A percentile compares a stretch with the other conserved stretches of the same genome.
phyloP scores from a whole-genome alignment of 169 alveolate species.

The Plasmodium gonderi region DNA sequence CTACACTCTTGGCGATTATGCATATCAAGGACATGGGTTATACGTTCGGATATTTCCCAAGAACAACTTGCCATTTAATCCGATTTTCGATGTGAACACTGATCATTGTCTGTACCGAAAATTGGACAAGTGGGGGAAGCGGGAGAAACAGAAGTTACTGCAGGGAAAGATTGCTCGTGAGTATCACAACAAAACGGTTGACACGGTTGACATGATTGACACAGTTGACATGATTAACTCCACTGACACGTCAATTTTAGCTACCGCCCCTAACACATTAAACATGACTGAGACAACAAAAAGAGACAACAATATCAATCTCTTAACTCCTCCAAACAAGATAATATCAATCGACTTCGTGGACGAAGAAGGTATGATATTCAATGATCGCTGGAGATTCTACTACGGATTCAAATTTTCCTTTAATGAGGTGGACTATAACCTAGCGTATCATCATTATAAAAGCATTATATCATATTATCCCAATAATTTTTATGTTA shows the following conservation, averaged over 20 bases:
- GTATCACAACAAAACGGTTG: not conserved
- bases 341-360: conserved; percentile 36
- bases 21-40: conserved; percentile 48
- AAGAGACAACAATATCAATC: too few species aligned
- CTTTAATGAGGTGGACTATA: conserved; percentile 50
- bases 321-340: not conserved
- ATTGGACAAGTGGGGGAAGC: not conserved
- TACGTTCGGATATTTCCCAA: conserved; percentile 16
- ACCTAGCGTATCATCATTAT: conserved; percentile 68
- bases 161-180: not conserved
- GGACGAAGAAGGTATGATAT: conserved; percentile 46
- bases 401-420: conserved; percentile 24
- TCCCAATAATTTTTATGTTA: conserved; percentile 41
- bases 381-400: conserved; percentile 50
- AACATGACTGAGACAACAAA: too few species aligned
- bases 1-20: conserved; percentile 62
- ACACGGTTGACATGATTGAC: not conserved
- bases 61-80: conserved; percentile 9
- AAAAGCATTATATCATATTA: conserved; percentile 58
- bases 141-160: not conserved
- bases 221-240: not conserved
- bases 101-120: not conserved
- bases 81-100: not conserved
- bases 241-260: not conserved
- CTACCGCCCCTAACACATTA: not conserved